These are phyloP conservation scores for Pichia thaimueangensis DNA, from an alignment of 805 yeast genomes.

Conservation along the genomic window DNA sequence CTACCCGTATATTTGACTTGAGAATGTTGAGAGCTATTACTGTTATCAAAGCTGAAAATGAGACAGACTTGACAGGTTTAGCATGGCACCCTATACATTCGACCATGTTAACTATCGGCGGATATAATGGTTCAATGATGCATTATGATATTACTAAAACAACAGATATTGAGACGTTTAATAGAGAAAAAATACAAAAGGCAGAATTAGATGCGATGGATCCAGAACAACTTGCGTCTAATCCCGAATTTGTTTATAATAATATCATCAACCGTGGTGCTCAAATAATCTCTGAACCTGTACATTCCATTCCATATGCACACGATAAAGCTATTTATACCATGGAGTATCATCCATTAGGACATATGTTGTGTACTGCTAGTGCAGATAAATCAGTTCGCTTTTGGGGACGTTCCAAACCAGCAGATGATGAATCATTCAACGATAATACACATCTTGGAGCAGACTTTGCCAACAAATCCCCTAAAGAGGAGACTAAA, in stretches of 20 bases:
- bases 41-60: conserved; percentile 63
- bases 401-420: conserved; percentile 92
- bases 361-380: conserved; percentile 86
- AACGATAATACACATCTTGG: conserved; percentile 74
- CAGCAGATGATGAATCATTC: conserved; percentile 78
- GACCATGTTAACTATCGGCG: conserved; percentile 72
- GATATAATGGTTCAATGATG: conserved; percentile 80
- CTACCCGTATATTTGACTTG: conserved; percentile 81
- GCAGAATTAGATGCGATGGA: neutral
- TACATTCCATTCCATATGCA: conserved; percentile 75
- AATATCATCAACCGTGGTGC: conserved; percentile 4
- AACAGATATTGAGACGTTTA: conserved; percentile 27
- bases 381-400: conserved; percentile 90
- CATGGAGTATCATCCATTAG: conserved; percentile 87
- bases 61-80: conserved; percentile 76
- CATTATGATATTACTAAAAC: conserved; percentile 63
- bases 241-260: conserved; percentile 21
- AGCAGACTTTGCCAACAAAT: conserved; percentile 18
- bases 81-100: conserved; percentile 93
- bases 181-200: neutral
- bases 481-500: neutral
- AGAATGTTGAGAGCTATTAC: conserved; percentile 75
- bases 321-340: conserved; percentile 92
- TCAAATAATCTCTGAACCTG: conserved; percentile 8
- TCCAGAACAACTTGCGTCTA: conserved; percentile 10